A percentile compares a stretch with the other conserved stretches of the same genome.
Conservation (phyloP, 345 rosid species). For the Kandelia obovata region DNA sequence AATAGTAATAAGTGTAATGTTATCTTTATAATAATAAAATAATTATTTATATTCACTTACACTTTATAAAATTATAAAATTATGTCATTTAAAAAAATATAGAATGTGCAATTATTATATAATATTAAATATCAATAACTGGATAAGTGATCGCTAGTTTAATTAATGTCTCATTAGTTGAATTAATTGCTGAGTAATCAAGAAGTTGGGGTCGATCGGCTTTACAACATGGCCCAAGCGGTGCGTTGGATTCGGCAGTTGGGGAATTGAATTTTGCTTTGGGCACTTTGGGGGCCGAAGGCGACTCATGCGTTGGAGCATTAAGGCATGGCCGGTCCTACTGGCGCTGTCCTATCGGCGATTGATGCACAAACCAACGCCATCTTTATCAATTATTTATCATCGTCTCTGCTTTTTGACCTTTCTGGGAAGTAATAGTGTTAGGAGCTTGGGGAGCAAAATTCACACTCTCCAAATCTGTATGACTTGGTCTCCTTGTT, state of each 20-base stretch:
- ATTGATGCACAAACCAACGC: no score
- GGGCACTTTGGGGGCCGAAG: slow-evolving; percentile 16
- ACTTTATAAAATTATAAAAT: no score
- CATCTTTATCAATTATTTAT: no score
- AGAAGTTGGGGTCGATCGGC: no score
- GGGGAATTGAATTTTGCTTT: slow-evolving; percentile 22
- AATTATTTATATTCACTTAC: no score
- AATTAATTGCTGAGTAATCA: no score
- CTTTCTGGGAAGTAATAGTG: not conserved
- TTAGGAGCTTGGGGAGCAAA: slow-evolving; percentile 22
- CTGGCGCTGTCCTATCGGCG: not conserved
- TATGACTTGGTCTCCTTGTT: not conserved
- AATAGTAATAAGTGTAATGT: not conserved
- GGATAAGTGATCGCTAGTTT: no score
- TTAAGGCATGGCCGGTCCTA: not conserved
- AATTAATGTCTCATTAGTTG: no score
- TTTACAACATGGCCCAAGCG: not conserved
- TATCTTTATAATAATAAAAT: no score
- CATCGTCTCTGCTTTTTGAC: not conserved
- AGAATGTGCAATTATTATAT: no score
- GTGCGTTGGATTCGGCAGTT: slow-evolving; percentile 20
- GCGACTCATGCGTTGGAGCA: slow-evolving; percentile 20
- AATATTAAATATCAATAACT: no score
- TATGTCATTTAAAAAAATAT: no score
- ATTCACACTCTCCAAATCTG: not conserved